Base-by-base conservation (phyloP, 2,329 filamentous ascomycete species). In the Botrytis pseudocinerea region DNA sequence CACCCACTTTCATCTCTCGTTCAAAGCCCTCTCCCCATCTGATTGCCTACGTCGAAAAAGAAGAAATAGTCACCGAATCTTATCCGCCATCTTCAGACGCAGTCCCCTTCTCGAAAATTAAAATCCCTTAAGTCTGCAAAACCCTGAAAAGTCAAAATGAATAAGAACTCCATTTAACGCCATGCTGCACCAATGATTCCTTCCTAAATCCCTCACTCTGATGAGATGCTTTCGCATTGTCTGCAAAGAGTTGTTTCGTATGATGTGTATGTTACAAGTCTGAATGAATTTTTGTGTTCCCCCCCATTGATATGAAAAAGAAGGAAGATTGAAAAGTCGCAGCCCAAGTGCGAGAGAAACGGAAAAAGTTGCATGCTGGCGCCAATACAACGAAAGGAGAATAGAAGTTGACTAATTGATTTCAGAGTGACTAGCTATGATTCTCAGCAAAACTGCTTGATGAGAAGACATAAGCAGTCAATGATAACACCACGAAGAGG, bases 261-360 rank as follows among this genome's bases (percentile, higher is more conserved):
- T 69, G 48, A 69, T 62, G 22, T 40, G 60, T 69, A 69, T 69
- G 48, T 44, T 42, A 69, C 65, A 69, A 32, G 65, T 57, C 5
- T 57, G 65, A 69, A 57, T 25, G 38, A 28, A 59, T 42, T 44
- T 54, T 57, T 69, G 18, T 40, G 35, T 69, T 22, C 54, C 35
- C 12, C 7, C n/a, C 46, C 32, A 32, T 40, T 22, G 32, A 32
- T 35, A 38, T 38, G 59, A 38, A n/a, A 65, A 65, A 32, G 40
- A 35, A 54, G 12, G n/a, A 64, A 32, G 44, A 12, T 57, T 14
- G 35, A 42, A 69, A 44, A 69, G 14, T 57, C n/a, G 51, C n/a
- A 57, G 65, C 20, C 25, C 46, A 42, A 18, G 18, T 69, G n/a
- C n/a, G 28, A 69, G 38, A 57, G 35, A 42, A 68, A 57, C 40